phyloP scores from a whole-genome alignment of 192 early-diverging fungal genomes.

The Spizellomyces punctatus region DNA sequence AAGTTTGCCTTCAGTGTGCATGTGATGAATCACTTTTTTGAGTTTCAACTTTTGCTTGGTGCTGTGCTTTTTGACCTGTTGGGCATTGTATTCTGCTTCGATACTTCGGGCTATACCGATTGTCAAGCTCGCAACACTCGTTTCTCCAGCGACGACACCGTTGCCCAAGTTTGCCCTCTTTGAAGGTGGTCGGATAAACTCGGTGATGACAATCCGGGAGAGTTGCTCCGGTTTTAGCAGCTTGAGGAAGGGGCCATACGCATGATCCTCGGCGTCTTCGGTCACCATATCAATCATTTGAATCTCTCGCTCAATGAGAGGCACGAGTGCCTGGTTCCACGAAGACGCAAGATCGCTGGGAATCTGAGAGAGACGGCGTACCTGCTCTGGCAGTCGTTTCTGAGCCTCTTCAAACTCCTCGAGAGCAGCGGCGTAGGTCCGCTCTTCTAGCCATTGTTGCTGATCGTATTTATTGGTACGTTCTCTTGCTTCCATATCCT shows the following conservation, averaged over 20 bases:
- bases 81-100: slow-evolving; percentile 81
- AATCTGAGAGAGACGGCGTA: slow-evolving; percentile 58
- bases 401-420: slow-evolving; percentile 61
- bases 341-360: slow-evolving; percentile 50
- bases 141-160: slow-evolving; percentile 35
- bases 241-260: slow-evolving; percentile 66
- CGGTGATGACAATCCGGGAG: slow-evolving; percentile 81
- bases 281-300: slow-evolving; percentile 47
- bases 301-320: slow-evolving; percentile 72
- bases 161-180: slow-evolving; percentile 14
- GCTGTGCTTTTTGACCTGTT: slow-evolving; percentile 63
- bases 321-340: slow-evolving; percentile 76
- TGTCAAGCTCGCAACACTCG: slow-evolving; percentile 40
- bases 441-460: slow-evolving; percentile 82
- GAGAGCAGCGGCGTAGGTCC: slow-evolving; percentile 74
- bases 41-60: slow-evolving; percentile 16
- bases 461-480: slow-evolving; percentile 64
- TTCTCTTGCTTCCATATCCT: slow-evolving; percentile 42
- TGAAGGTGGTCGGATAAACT: slow-evolving; percentile 63
- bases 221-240: slow-evolving; percentile 72
- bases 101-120: slow-evolving; percentile 74
- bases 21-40: slow-evolving; percentile 59
- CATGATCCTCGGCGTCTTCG: slow-evolving; percentile 53
- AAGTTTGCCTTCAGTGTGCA: slow-evolving; percentile 76
- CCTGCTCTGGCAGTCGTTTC: slow-evolving; percentile 49